Conservation (phyloP, 257 asterid species). For the Gentiana dahurica region DNA sequence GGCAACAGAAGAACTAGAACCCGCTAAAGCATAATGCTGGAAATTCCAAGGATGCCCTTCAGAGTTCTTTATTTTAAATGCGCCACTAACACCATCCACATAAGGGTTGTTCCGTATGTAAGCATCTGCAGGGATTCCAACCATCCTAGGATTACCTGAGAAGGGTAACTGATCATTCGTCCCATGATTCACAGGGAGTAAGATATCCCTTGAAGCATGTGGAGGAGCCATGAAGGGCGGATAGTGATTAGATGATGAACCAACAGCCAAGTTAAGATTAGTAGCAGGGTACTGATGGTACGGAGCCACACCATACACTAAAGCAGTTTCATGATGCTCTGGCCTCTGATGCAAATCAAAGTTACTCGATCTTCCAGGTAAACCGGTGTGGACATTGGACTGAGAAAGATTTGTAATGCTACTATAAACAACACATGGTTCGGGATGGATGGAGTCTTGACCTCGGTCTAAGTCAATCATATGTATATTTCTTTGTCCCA, state of each 20-base stretch:
- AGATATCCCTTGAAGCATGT: slow-evolving; percentile 41
- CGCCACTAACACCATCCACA: slow-evolving; percentile 36
- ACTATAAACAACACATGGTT: slow-evolving; percentile 49
- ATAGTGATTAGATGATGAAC: slow-evolving; percentile 46
- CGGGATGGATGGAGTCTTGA: slow-evolving; percentile 40
- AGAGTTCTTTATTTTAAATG: slow-evolving; percentile 54
- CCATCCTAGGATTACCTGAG: slow-evolving; percentile 18
- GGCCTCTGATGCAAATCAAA: slow-evolving; percentile 37
- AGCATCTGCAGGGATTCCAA: slow-evolving; percentile 21
- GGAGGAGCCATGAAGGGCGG: slow-evolving; percentile 48
- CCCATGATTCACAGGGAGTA: slow-evolving; percentile 43
- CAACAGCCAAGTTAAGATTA: slow-evolving; percentile 24
- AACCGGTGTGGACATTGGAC: neutral
- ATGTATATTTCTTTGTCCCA: slow-evolving; percentile 67
- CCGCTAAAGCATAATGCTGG: slow-evolving; percentile 32
- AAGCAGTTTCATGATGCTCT: slow-evolving; percentile 42
- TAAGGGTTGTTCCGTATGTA: slow-evolving; percentile 31
- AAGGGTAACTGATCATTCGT: slow-evolving; percentile 31
- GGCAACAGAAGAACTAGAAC: slow-evolving; percentile 50
- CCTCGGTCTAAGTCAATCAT: slow-evolving; percentile 49
- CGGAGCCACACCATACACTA: slow-evolving; percentile 44
- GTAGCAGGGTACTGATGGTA: slow-evolving; percentile 35
- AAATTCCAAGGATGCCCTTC: slow-evolving; percentile 32
- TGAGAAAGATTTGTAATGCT: slow-evolving; percentile 41
- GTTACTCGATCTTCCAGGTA: slow-evolving; percentile 26